Conservation (phyloP, 1,284 basidiomycete genomes). For the Pholiota adiposa region DNA sequence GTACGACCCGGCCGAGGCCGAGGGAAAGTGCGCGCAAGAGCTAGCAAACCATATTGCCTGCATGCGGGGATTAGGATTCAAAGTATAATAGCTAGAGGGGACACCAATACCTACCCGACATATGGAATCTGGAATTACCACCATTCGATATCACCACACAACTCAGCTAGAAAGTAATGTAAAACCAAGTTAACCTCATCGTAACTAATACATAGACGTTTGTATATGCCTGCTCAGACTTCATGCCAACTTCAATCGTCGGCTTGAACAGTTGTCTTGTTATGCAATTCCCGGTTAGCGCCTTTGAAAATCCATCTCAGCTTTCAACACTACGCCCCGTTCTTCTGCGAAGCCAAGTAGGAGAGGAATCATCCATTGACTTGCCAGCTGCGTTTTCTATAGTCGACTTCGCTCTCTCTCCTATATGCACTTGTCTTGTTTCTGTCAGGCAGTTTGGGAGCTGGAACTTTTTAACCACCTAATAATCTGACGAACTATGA, state of each 20-base stretch:
- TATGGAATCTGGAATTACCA: neutral
- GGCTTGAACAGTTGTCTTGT: no score
- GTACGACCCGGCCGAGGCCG: conserved; percentile 69
- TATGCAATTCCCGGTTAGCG: no score
- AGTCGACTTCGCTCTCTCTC: no score
- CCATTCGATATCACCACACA: neutral
- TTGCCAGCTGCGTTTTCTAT: no score
- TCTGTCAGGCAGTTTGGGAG: no score
- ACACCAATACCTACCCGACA: neutral
- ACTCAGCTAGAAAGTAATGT: conserved; percentile 13
- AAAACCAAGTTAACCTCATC: conserved; percentile 1
- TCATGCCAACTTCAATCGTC: neutral
- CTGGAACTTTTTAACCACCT: neutral
- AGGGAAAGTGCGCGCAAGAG: conserved; percentile 80
- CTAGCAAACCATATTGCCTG: conserved; percentile 85
- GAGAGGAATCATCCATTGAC: no score
- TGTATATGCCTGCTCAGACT: neutral
- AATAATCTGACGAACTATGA: no score
- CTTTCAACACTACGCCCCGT: no score
- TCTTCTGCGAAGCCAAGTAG: no score
- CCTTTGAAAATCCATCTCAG: no score
- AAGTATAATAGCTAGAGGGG: conserved; percentile 49
- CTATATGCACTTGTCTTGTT: no score
- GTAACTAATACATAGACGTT: neutral
- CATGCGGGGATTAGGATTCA: conserved; percentile 90